phyloP scores from a whole-genome alignment of 345 rosid species.

The Eucalyptus microcorys region DNA sequence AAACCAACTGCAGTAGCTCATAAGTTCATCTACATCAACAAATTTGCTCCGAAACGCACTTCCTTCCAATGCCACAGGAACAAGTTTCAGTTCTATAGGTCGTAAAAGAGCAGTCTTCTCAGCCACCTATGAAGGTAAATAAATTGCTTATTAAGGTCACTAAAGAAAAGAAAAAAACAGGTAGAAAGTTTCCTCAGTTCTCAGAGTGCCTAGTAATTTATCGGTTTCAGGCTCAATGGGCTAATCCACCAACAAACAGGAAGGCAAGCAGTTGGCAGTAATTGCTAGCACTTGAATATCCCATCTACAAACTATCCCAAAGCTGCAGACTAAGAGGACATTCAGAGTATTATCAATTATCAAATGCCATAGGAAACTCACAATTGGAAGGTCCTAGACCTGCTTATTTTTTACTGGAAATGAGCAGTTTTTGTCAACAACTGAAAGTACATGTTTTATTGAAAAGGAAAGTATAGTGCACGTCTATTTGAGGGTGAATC shows the following conservation, averaged over 20 bases:
- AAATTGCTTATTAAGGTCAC: not conserved
- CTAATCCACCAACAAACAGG: not conserved
- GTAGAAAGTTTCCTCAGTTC: not conserved
- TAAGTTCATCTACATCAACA: constrained; percentile 83
- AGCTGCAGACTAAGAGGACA: not conserved
- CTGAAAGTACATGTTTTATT: not conserved
- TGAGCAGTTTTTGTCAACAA: not conserved
- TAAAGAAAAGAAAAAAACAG: not conserved
- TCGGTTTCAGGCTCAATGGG: not conserved
- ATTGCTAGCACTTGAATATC: not conserved
- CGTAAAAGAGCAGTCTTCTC: constrained; percentile 82
- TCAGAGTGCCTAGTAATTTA: not conserved
- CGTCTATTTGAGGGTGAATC: not conserved
- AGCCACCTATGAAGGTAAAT: constrained; percentile 42
- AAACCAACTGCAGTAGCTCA: constrained; percentile 82
- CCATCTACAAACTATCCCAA: not conserved
- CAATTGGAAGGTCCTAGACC: not conserved
- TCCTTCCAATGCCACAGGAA: constrained; percentile 87
- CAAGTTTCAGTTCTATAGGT: constrained; percentile 82
- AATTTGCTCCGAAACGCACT: constrained; percentile 93
- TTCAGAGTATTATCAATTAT: not conserved
- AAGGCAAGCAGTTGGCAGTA: not conserved
- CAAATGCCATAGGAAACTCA: not conserved
- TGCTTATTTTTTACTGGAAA: not conserved
- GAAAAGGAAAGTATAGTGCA: not conserved